Evolutionary conservation across 202 grass and related monocot species (phyloP).

Genomic region (Dendrocalamus latiflorus): DNA sequence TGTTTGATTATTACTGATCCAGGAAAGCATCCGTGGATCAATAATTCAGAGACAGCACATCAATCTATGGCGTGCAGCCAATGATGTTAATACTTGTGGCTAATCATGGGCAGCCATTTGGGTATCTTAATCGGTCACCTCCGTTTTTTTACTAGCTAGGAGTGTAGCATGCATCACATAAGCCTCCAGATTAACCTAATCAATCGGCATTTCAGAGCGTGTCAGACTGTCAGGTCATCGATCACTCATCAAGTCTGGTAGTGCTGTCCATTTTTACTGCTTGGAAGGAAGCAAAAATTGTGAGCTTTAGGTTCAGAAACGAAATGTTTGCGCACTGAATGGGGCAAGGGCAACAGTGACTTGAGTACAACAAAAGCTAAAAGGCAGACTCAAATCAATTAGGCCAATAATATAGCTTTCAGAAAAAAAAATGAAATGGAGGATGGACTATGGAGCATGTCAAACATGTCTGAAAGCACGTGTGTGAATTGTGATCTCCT

Average conservation of each 20-base stretch:
- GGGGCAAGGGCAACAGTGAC: background rate
- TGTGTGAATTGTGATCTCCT: background rate
- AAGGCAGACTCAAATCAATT: background rate
- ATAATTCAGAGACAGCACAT: constrained; percentile 62
- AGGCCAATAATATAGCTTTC: background rate
- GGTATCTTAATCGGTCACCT: constrained; percentile 10
- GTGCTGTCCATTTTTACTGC: constrained; percentile 39
- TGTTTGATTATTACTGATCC: constrained; percentile 41
- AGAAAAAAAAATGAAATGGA: background rate
- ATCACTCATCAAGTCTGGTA: background rate
- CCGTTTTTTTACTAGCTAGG: background rate
- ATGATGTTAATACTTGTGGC: constrained; percentile 2
- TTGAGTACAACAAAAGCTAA: background rate
- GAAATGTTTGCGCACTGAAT: background rate
- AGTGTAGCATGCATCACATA: constrained; percentile 15
- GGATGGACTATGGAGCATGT: background rate
- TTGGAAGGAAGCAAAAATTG: constrained; percentile 18
- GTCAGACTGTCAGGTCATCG: constrained; percentile 6
- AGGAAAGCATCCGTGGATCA: constrained; percentile 33
- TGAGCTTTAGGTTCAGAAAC: background rate
- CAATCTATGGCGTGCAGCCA: constrained; percentile 41
- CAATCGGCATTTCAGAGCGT: constrained; percentile 9
- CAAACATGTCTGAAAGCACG: background rate
- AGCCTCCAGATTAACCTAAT: background rate
- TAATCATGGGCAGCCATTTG: constrained; percentile 46